Conservation (phyloP, 1,284 basidiomycete species). For the Cryptococcus deneoformans region DNA sequence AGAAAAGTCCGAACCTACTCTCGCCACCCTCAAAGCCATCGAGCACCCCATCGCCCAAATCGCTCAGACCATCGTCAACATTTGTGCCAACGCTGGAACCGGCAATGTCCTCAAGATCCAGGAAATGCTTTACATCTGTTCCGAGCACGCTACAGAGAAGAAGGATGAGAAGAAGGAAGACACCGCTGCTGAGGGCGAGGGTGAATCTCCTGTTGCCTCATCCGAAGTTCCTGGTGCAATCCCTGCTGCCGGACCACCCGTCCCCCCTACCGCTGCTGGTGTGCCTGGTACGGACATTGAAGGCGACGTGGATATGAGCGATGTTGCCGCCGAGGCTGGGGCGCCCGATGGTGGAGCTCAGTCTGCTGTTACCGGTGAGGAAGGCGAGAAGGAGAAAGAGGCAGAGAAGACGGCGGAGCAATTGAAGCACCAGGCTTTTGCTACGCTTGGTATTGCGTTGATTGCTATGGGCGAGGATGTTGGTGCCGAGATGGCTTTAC, state of each 20-base stretch:
- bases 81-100: slow-evolving; percentile 91
- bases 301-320: slow-evolving; percentile 32
- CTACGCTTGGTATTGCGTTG: slow-evolving; percentile 89
- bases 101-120: slow-evolving; percentile 97
- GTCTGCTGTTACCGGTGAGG: slow-evolving; percentile 13
- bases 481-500: slow-evolving; percentile 92
- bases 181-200: slow-evolving; percentile 23
- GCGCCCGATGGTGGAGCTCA: slow-evolving; percentile 9
- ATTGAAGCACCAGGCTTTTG: slow-evolving; percentile 88
- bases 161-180: slow-evolving; percentile 33
- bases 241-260: slow-evolving; percentile 12
- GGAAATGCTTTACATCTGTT: slow-evolving; percentile 87
- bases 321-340: slow-evolving; percentile 6
- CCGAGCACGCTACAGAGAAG: slow-evolving; percentile 73
- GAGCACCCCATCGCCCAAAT: slow-evolving; percentile 90
- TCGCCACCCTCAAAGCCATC: slow-evolving; percentile 93
- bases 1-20: slow-evolving; percentile 89
- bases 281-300: slow-evolving; percentile 10
- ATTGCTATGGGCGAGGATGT: slow-evolving; percentile 99
- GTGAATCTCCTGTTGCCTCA: slow-evolving; percentile 25
- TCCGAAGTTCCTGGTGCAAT: slow-evolving; percentile 18
- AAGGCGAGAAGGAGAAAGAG: slow-evolving; percentile 18
- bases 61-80: slow-evolving; percentile 88
- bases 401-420: slow-evolving; percentile 58
- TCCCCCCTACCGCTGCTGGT: slow-evolving; percentile 5